These are phyloP conservation scores for Megacollybia marginata DNA, from an alignment of 768 basidiomycete species.

Conservation along the genomic window DNA sequence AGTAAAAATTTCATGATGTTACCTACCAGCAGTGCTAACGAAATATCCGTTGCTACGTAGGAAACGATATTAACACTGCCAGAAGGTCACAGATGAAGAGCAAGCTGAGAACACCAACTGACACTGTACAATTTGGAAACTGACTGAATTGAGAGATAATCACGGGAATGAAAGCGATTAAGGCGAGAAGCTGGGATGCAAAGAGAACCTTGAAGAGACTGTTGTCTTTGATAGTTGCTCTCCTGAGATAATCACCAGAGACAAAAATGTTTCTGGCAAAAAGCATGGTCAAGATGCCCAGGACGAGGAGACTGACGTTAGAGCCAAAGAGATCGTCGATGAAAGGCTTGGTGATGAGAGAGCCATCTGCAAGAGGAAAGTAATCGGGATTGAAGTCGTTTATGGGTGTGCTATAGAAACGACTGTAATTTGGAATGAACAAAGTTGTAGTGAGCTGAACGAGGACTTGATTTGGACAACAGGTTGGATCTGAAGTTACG, in stretches of 20 bases:
- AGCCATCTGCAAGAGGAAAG: slow-evolving; percentile 44
- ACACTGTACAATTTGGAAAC: slow-evolving; percentile 39
- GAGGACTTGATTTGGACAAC: slow-evolving; percentile 35
- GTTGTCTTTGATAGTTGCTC: slow-evolving; percentile 51
- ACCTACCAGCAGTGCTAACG: slow-evolving; percentile 33
- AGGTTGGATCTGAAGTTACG: slow-evolving; percentile 25
- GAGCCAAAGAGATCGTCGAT: slow-evolving; percentile 32
- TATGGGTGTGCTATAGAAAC: slow-evolving; percentile 35
- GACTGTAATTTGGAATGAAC: slow-evolving; percentile 38
- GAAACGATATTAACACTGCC: slow-evolving; percentile 27
- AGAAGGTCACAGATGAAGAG: not conserved
- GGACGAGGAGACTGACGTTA: slow-evolving; percentile 36
- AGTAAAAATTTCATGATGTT: not conserved
- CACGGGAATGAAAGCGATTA: slow-evolving; percentile 32
- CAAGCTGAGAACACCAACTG: slow-evolving; percentile 19
- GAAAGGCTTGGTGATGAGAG: slow-evolving; percentile 44
- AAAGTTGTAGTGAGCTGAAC: slow-evolving; percentile 43
- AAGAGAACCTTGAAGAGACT: slow-evolving; percentile 50
- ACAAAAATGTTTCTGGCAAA: slow-evolving; percentile 47
- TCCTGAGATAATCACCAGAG: slow-evolving; percentile 42
- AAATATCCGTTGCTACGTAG: slow-evolving; percentile 25
- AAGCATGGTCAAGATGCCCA: slow-evolving; percentile 41
- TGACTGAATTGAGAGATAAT: slow-evolving; percentile 39
- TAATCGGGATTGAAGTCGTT: slow-evolving; percentile 41
- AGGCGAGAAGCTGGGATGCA: slow-evolving; percentile 46